Base-by-base conservation (phyloP, 306 rosid genomes). In the Ormosia semicastrata region DNA sequence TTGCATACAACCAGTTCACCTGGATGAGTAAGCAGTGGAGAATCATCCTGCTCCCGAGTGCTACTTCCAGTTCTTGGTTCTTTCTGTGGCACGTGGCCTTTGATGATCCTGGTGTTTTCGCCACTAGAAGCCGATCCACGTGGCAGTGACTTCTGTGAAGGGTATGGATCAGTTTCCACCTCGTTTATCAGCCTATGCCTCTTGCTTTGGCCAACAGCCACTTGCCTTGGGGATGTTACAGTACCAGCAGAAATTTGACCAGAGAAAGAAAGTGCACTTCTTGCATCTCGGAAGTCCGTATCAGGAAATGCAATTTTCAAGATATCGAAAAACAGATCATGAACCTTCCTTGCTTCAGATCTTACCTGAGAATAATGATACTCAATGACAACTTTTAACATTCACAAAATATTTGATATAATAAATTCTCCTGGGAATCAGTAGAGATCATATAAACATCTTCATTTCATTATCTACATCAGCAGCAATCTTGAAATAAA, bases 1-100 rank as follows among this genome's bases (percentile, higher is more conserved):
- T 96, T 96, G 91, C 98, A 94, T 49, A 96, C 92, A 66, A 96
- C 98, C 58, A 96, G 93, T 70, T 96, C 97, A 14, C 99, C 99
- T 1, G 99, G 99, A 91, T 96, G 99, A 74, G 98, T 87, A 32
- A 83, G 96, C 77, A 83, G 66, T 2, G 92, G 89, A 76, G 92
- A 79, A 80, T 91, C 97, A 52, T 88, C 96, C 71, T 74, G 92
- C 80, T 91, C 95, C 70, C 90, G 85, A 67, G 84, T 66, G 74
- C 80, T 87, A 68, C 82, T 89, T 67, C 91, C 94, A 7, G 86
- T 63, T 74, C 89, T 93, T 58, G 97, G 77, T 69, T 96, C 97
- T 86, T 88, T 95, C 75, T 46, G 94, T n/a, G 86, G 82, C 47
- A 81, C 32, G 33, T 86, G 90, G 76, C 85, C 89, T 88, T 90